Evolutionary conservation across 2,329 filamentous ascomycete genomes (phyloP).

Genomic region (Pestalotiopsis sp.): DNA sequence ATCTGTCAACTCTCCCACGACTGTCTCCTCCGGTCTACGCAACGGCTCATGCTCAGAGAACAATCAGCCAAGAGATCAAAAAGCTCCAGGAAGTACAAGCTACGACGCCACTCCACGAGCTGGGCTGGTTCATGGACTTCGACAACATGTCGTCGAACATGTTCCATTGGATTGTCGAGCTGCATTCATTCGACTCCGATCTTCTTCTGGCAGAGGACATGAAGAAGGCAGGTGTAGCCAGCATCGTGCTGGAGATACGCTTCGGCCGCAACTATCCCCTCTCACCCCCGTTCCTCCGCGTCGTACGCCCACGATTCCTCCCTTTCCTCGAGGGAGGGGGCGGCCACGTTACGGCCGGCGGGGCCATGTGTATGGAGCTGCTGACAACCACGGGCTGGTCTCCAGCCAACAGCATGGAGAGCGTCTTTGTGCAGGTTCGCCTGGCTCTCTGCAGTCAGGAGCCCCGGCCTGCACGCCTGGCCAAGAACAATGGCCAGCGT

Average conservation of each 20-base stretch:
- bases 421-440: constrained; percentile 78
- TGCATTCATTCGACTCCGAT: constrained; percentile 76
- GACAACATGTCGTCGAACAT: constrained; percentile 67
- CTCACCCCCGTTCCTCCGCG: constrained; percentile 80
- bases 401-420: constrained; percentile 73
- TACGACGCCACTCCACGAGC: constrained; percentile 59
- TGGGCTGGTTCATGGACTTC: constrained; percentile 84
- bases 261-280: constrained; percentile 79
- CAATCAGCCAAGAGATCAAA: constrained; percentile 67
- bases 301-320: constrained; percentile 80
- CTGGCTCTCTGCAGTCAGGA: constrained; percentile 73
- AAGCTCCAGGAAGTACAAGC: constrained; percentile 67
- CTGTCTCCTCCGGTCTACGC: constrained; percentile 70
- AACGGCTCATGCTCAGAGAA: constrained; percentile 59
- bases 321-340: constrained; percentile 74
- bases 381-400: constrained; percentile 85
- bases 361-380: constrained; percentile 82
- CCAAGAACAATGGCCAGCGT: constrained; percentile 20
- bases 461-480: constrained; percentile 72
- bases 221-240: constrained; percentile 60
- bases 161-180: constrained; percentile 90
- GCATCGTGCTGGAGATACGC: constrained; percentile 79
- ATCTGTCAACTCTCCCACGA: constrained; percentile 63
- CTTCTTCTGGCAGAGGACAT: constrained; percentile 78
- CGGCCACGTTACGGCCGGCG: constrained; percentile 82